Base-by-base conservation (phyloP, 176 grass and related monocot species). In the Hordeum vulgare region DNA sequence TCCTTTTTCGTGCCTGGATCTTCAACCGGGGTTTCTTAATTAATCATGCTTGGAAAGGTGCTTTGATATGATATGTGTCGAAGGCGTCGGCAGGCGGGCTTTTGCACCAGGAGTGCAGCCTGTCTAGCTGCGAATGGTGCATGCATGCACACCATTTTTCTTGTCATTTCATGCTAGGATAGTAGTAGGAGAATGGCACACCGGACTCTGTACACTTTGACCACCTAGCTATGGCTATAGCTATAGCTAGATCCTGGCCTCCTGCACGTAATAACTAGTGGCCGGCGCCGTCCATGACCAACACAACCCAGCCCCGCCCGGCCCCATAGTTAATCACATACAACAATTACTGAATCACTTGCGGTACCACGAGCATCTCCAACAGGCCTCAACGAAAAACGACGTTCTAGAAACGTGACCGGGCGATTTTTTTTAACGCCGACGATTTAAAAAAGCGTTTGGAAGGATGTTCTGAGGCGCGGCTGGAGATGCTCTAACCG, bases 81-180 rank as follows among this genome's bases (percentile, higher is more conserved):
- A 42, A 11, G 8, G 9, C 33, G 87, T 89, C 71, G 83, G 83
- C 83, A 77, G 83, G 83, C 64, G 44, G 39, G 57, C 75, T 67
- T 80, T 37, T 71, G 47, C 60, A 36, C 60, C 23, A 12, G 10
- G 21, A 42, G 11, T 42, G 11, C 2, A 9, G n/a, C n/a, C n/a
- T n/a, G 17, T 3, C 40, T 49, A 8, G 14, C 15, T 73, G 25
- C 8, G 1, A 74, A 12, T 28, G 28, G 24, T 9, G 27, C 45
- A 17, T 5, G 42, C 45, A 57, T 14, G 23, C 6, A 51, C 1
- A 17, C 45, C 45, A 18, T 18, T 49, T 49, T 7, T 49, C 45
- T 27, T 6, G 11, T 61, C 24, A 13, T 13, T 60, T 35, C 7
- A 35, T 17, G 18, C 15, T 17, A 49, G 1, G 5, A 44, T 2